Evolutionary conservation across 2,329 filamentous ascomycete species (phyloP), one percentile per base, ranked within the genome.

Genomic region (Amesomyces nigricolor): DNA sequence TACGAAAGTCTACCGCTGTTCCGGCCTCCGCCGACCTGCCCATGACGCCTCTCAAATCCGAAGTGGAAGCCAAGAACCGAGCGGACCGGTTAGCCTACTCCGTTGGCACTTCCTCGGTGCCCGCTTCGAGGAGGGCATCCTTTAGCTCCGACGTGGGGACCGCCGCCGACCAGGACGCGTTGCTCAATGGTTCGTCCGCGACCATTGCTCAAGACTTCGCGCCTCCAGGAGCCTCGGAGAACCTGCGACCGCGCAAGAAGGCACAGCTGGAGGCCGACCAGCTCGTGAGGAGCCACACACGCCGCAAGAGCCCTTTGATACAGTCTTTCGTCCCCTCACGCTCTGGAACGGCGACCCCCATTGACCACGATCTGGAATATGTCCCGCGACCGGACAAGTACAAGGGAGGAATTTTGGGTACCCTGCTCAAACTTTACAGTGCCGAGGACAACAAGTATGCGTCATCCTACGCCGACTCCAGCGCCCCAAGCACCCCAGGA

Each of bases 321-420:
- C 62, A 58, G 16, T 58, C 61, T 48, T 76, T 72, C 37, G 65
- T 66, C 32, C 76, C 69, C 75, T 45, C 82, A 3, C 58, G 58
- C 17, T 68, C 69, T 4, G 67, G 68, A 14, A 57, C 64, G 11
- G 60, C 60, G 5, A 71, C 70, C 0, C 70, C 70, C 79, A 47
- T 89, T 73, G 46, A 84, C 79, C 45, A 83, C 64, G 59, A 90
- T 73, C 42, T 80, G 65, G 68, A 79, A 30, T 89, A 88, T 65
- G 80, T 88, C 16, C 82, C 85, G 44, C 76, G 78, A 42, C 88
- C 88, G 4, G 72, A 76, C 19, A 80, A 85, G 59, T 91, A 89
- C 67, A 82, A 85, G 48, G 86, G 85, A 30, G 88, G 89, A 30
- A 81, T 92, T 46, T 73, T 95, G 1, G 84, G 85, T 2, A 86